Conservation (phyloP, 495 filamentous ascomycete genomes). For the Hypoxylon cercidicola region DNA sequence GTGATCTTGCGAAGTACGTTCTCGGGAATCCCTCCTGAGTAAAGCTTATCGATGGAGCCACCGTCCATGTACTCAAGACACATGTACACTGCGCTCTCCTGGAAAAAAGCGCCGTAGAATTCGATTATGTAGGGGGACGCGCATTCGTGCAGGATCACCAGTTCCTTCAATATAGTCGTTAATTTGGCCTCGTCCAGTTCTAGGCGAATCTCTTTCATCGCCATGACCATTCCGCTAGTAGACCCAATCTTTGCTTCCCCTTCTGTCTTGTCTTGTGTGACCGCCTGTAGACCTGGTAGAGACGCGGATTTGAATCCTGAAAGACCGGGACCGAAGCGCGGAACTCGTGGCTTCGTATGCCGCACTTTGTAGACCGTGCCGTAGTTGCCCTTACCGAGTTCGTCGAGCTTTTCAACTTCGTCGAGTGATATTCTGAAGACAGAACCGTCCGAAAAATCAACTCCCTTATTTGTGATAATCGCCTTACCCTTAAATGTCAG, state of each 20-base stretch:
- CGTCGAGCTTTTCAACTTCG: conserved; percentile 93
- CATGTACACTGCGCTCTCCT: conserved; percentile 98
- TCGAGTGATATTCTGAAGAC: conserved; percentile 95
- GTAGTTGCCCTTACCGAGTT: conserved; percentile 98
- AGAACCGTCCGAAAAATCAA: conserved; percentile 89
- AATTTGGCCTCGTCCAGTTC: conserved; percentile 98
- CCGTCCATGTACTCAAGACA: conserved; percentile 99
- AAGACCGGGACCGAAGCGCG: conserved; percentile 82
- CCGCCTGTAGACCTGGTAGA: conserved; percentile 45
- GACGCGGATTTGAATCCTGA: conserved; percentile 63
- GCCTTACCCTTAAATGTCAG: conserved; percentile 95
- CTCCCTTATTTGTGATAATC: conserved; percentile 83
- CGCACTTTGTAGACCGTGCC: conserved; percentile 97
- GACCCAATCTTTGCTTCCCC: conserved; percentile 37
- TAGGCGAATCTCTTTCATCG: conserved; percentile 98
- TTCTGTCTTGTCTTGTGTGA: conserved; percentile 45
- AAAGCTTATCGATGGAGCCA: conserved; percentile 97
- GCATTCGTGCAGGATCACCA: conserved; percentile 96
- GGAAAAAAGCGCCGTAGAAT: conserved; percentile 99
- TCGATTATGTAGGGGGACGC: conserved; percentile 96
- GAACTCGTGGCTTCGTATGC: conserved; percentile 80
- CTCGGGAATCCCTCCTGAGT: conserved; percentile 92
- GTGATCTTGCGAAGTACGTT: conserved; percentile 89
- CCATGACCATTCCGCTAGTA: conserved; percentile 84
- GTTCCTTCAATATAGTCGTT: conserved; percentile 96